Base-by-base conservation (phyloP, 2,329 filamentous ascomycete species). In the Colletotrichum sublineola region DNA sequence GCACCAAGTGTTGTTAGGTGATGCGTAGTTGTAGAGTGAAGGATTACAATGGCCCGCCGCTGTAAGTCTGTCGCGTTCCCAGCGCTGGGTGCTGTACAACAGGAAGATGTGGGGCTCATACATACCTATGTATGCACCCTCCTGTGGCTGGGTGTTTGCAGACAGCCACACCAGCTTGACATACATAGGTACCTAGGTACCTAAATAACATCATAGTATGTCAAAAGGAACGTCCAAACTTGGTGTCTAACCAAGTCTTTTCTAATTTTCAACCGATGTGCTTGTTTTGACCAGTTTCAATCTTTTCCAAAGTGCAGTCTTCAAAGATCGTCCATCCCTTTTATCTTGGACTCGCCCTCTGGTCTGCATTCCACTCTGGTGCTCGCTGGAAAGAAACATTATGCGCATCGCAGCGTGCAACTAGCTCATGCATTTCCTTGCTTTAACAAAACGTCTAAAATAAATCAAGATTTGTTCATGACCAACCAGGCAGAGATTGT, bases 151-250 rank as follows among this genome's bases (percentile, higher is more conserved):
- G 56, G n/a, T 11, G n/a, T n/a, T 18, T 20, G 7, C 36, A 18
- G n/a, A 42, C 29, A 58, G 55, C 55, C 55, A 58, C 55, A 57
- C 20, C 14, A 12, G 46, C 46, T 48, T 48, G 9, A n/a, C 20
- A 20, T 46, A 44, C 44, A 18, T 46, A 48, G 2, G 3, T 48
- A 12, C 44, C 8, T 48, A 20, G 6, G 5, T 20, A 46, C 9
- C 4, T 56, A 56, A 7, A 4, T 56, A 20, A 4, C 8, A 20
- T 7, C 31, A 20, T 33, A 29, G 15, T 36, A 11, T 36, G 31
- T 31, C 52, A 55, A 38, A 20, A 36, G 29, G 15, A 55, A 20
- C 33, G 31, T 12, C 31, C 33, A n/a, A 56, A 0, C 18, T 38
- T 5, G 31, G 11, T n/a, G 14, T 52, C 14, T 31, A 15, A 24